Evolutionary conservation across 768 basidiomycete genomes (phyloP), one percentile per base, ranked within the genome.

Genomic region (Xerocomellus amylosporus): DNA sequence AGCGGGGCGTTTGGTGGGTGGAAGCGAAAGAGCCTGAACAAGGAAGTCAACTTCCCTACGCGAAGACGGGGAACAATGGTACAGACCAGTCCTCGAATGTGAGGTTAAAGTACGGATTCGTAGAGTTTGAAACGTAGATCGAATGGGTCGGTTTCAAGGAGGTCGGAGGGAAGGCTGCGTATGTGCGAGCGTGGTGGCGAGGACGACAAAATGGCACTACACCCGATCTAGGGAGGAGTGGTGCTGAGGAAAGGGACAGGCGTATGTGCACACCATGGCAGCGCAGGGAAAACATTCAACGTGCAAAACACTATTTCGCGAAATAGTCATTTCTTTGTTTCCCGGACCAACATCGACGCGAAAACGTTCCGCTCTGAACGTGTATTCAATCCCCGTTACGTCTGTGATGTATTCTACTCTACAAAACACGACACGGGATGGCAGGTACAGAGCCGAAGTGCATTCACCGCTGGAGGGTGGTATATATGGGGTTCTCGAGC

Each of bases 71-170:
- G 37, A 52, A 38, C 8, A 9, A 26, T 22, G 0, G 52, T 37
- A 70, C 81, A 54, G 22, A 93, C 93, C 93, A 94, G 68, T 96
- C 93, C 70, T 97, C 94, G 47, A 90, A 81, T 0, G 90, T 82
- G 40, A 97, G 81, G 70, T 97, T 97, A 72, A 95, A 93, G 71
- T 86, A 90, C 2, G 94, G 92, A 62, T 93, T 79, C 5, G 80
- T 82, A 15, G 91, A 91, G 28, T 76, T 77, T 0, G 93, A 96
- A 13, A 93, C 74, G 66, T 85, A 88, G 46, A 88, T 82, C 2
- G 80, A 78, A 64, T 79, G 78, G 38, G 73, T 67, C 12, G 74
- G 74, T 50, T 59, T 74, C 46, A 72, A 28, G 8, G 57, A 47
- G 3, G 68, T 65, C 13, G 46, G 24, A 34, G 57, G 58, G 15